These are phyloP conservation scores for Aureobasidium sp. DNA, from an alignment of 2,329 filamentous ascomycete species.

Conservation along the genomic window DNA sequence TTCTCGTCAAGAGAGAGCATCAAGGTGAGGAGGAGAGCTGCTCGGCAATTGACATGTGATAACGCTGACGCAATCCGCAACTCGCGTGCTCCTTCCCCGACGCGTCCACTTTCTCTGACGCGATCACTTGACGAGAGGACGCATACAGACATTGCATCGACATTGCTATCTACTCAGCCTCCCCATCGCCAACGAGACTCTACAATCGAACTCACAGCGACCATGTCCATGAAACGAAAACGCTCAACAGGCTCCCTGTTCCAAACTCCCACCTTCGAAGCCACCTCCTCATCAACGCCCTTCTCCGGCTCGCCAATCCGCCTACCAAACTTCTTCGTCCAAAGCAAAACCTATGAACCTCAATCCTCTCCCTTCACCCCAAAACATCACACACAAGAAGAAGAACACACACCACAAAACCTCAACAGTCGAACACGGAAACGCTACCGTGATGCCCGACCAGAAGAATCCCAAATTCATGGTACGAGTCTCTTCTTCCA, in stretches of 20 bases:
- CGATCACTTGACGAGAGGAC: too few species aligned
- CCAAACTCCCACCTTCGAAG: constrained; percentile 33
- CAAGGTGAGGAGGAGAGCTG: background rate
- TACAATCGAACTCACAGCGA: too few species aligned
- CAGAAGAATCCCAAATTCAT: constrained; percentile 47
- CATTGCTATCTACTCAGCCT: background rate
- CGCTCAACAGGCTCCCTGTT: constrained; percentile 39
- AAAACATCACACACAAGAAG: background rate
- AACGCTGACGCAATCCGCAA: background rate
- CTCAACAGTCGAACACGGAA: constrained; percentile 52
- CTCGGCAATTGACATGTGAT: background rate
- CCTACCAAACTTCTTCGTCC: constrained; percentile 22
- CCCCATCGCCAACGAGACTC: background rate
- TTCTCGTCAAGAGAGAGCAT: too few species aligned
- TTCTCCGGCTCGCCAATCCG: constrained; percentile 14
- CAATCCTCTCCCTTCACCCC: background rate
- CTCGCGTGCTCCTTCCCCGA: background rate
- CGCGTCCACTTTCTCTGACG: background rate
- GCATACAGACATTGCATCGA: too few species aligned
- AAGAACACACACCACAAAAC: constrained; percentile 20
- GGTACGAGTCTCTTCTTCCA: constrained; percentile 32
- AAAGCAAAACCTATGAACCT: constrained; percentile 19
- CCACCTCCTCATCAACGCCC: constrained; percentile 21
- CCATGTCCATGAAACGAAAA: constrained; percentile 52
- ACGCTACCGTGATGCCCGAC: constrained; percentile 49